Conservation (phyloP, 805 yeast genomes). For the Cyberlindnera xishuangbannaensis region DNA sequence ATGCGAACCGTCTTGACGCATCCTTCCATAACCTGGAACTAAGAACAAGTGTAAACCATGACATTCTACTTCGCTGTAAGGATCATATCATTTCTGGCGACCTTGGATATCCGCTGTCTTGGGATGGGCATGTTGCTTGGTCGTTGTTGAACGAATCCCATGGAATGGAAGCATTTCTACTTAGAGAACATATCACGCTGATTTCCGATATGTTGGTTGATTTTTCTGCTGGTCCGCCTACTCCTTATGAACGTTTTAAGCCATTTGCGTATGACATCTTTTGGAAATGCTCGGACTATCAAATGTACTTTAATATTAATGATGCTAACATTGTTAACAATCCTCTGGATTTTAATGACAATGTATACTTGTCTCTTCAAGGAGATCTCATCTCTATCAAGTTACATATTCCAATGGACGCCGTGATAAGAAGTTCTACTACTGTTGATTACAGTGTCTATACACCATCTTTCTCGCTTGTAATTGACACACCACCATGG, state of each 20-base stretch:
- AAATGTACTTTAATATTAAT: constrained; percentile 71
- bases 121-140: constrained; percentile 83
- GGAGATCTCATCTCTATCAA: constrained; percentile 50
- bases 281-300: constrained; percentile 56
- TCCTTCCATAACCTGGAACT: constrained; percentile 53
- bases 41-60: constrained; percentile 85
- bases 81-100: constrained; percentile 49
- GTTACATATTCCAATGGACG: constrained; percentile 53
- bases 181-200: constrained; percentile 78
- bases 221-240: constrained; percentile 65
- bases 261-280: constrained; percentile 59
- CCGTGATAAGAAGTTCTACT: constrained; percentile 45
- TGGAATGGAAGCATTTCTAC: constrained; percentile 52
- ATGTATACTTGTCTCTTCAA: constrained; percentile 66
- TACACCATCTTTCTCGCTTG: constrained; percentile 57
- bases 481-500: constrained; percentile 85
- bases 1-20: constrained; percentile 41
- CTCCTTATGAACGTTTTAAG: constrained; percentile 69
- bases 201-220: constrained; percentile 70
- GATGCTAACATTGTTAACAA: constrained; percentile 85
- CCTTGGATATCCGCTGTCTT: constrained; percentile 65
- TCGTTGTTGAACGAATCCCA: constrained; percentile 45
- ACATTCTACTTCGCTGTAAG: constrained; percentile 59
- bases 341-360: constrained; percentile 79
- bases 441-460: constrained; percentile 43